Conservation (phyloP, 225 moss, liverwort and hornwort species). For the Ulota crispa region DNA sequence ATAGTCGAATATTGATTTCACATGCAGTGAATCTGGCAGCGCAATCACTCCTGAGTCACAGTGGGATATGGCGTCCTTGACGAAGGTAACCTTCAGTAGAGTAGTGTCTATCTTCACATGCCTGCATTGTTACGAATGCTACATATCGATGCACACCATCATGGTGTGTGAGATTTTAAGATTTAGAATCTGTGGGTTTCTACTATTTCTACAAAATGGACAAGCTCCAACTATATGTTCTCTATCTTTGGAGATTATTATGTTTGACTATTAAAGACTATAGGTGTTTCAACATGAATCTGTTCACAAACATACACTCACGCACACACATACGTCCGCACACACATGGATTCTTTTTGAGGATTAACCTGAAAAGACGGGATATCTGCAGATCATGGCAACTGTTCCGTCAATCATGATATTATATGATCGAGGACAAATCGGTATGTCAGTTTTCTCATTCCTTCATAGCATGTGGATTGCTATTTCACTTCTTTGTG, state of each 20-base stretch:
- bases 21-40: conserved; percentile 63
- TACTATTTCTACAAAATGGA: not conserved
- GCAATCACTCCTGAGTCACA: conserved; percentile 63
- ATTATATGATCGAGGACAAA: conserved; percentile 65
- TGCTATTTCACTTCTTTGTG: conserved; percentile 4
- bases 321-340: no score
- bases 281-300: not conserved
- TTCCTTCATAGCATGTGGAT: conserved; percentile 23
- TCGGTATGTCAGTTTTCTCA: conserved; percentile 42
- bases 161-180: not conserved
- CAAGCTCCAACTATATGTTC: not conserved
- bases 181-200: not conserved
- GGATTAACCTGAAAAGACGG: conserved; percentile 9
- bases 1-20: not conserved
- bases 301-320: not conserved
- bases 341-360: not conserved
- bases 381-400: conserved; percentile 69
- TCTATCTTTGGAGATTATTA: not conserved
- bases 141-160: not conserved
- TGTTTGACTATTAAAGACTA: not conserved
- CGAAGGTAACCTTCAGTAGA: conserved; percentile 47
- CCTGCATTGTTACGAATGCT: not conserved
- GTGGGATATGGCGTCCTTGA: conserved; percentile 80
- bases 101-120: not conserved
- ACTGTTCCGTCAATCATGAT: conserved; percentile 79